Evolutionary conservation across 2,329 filamentous ascomycete species (phyloP).

Genomic region (Massarina eburnea): DNA sequence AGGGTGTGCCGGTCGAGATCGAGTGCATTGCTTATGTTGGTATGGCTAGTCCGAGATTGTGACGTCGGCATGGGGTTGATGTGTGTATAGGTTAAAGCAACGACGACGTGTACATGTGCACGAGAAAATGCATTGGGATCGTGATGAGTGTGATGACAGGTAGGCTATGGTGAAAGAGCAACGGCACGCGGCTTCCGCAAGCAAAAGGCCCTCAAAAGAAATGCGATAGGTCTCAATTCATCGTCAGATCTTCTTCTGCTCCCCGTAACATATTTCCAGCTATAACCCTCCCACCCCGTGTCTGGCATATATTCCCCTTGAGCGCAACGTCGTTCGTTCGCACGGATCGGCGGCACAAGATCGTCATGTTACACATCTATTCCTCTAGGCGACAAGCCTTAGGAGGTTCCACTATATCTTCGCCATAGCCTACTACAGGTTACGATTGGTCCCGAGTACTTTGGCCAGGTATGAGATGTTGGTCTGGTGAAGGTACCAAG

Average conservation of each 20-base stretch:
- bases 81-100: not conserved
- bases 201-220: too few relatives aligned
- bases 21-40: constrained; percentile 72
- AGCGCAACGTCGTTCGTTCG: not conserved
- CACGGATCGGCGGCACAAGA: not conserved
- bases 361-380: not conserved
- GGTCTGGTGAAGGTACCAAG: not conserved
- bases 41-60: constrained; percentile 16
- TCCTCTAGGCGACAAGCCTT: constrained; percentile 1
- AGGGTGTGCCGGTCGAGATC: constrained; percentile 85
- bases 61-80: not conserved
- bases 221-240: too few relatives aligned
- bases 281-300: too few relatives aligned
- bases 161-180: too few relatives aligned
- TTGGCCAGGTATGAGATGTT: not conserved
- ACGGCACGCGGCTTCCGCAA: too few relatives aligned
- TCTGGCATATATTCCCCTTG: too few relatives aligned
- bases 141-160: too few relatives aligned
- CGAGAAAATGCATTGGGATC: not conserved
- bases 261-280: too few relatives aligned
- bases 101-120: too few relatives aligned
- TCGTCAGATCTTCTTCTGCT: too few relatives aligned
- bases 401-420: not conserved
- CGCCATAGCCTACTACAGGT: not conserved
- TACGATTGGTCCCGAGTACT: not conserved